These are phyloP conservation scores for Scheffersomyces lignicola DNA, from an alignment of 1,139 yeast species.

Conservation along the genomic window DNA sequence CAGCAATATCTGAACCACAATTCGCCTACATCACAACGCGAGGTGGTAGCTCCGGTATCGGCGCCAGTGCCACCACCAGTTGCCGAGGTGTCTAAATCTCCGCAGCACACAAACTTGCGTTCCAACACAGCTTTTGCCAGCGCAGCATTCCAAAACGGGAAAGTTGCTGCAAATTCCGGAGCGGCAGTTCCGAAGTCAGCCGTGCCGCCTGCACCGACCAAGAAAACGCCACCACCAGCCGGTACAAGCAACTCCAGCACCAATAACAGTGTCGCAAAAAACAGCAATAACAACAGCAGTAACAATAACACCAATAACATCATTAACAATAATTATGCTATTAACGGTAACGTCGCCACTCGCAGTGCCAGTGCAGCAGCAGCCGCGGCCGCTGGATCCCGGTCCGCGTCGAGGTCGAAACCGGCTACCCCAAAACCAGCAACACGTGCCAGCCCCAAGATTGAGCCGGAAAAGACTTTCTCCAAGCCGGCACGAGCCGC, in stretches of 20 bases:
- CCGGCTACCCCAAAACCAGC: slow-evolving; percentile 2
- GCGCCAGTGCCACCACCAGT: slow-evolving; percentile 13
- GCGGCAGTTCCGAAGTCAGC: slow-evolving; percentile 5
- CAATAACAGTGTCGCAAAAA: no score
- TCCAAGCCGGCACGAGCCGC: background rate
- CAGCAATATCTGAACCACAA: slow-evolving; percentile 1
- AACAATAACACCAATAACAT: no score
- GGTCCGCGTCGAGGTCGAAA: background rate
- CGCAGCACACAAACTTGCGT: slow-evolving; percentile 11
- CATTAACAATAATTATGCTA: no score
- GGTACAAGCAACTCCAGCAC: background rate
- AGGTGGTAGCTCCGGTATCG: background rate
- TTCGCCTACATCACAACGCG: slow-evolving; percentile 2
- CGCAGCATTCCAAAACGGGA: slow-evolving; percentile 13
- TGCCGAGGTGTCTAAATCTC: slow-evolving; percentile 4
- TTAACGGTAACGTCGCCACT: no score
- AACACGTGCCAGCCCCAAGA: background rate
- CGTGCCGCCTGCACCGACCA: slow-evolving; percentile 3
- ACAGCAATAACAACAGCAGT: no score
- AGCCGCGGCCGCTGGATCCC: slow-evolving; percentile 4
- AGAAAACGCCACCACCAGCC: background rate
- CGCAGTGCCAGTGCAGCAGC: slow-evolving; percentile 2
- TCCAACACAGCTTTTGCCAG: slow-evolving; percentile 13
- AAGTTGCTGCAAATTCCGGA: no score
- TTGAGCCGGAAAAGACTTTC: background rate